Evolutionary conservation across 371 early-diverging fungal genomes (phyloP).

Genomic region (Choanephora cucurbitarum): DNA sequence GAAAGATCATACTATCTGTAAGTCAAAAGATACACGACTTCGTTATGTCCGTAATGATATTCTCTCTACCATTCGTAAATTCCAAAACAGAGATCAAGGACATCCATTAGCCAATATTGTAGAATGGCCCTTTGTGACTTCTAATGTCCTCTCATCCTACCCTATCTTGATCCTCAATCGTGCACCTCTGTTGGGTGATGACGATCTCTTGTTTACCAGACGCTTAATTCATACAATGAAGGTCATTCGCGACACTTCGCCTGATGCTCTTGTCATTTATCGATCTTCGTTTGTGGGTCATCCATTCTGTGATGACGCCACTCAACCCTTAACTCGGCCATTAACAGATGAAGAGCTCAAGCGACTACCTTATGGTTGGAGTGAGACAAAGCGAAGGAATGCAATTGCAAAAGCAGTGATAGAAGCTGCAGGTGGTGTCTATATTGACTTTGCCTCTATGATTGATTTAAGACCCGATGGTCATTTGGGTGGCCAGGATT

Average conservation of each 20-base stretch:
- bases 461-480: conserved; percentile 58
- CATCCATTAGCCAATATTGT: conserved; percentile 42
- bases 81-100: conserved; percentile 35
- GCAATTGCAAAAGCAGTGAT: conserved; percentile 56
- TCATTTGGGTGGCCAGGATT: conserved; percentile 61
- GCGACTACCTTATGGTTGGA: conserved; percentile 53
- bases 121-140: conserved; percentile 54
- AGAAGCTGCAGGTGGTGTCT: conserved; percentile 62
- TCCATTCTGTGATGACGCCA: conserved; percentile 47
- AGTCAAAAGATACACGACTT: conserved; percentile 28
- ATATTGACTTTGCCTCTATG: conserved; percentile 56
- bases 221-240: conserved; percentile 50
- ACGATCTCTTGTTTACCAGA: conserved; percentile 46
- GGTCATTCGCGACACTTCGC: conserved; percentile 40
- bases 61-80: conserved; percentile 41
- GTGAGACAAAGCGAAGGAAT: conserved; percentile 58
- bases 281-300: conserved; percentile 54
- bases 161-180: conserved; percentile 56
- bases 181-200: conserved; percentile 36
- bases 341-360: conserved; percentile 39
- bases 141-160: conserved; percentile 37
- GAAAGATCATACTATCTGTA: conserved; percentile 49
- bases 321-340: conserved; percentile 33
- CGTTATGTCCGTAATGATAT: conserved; percentile 60
- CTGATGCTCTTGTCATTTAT: conserved; percentile 54